Evolutionary conservation across 2,329 filamentous ascomycete species (phyloP).

Genomic region (Dendrostoma leiphaemia): DNA sequence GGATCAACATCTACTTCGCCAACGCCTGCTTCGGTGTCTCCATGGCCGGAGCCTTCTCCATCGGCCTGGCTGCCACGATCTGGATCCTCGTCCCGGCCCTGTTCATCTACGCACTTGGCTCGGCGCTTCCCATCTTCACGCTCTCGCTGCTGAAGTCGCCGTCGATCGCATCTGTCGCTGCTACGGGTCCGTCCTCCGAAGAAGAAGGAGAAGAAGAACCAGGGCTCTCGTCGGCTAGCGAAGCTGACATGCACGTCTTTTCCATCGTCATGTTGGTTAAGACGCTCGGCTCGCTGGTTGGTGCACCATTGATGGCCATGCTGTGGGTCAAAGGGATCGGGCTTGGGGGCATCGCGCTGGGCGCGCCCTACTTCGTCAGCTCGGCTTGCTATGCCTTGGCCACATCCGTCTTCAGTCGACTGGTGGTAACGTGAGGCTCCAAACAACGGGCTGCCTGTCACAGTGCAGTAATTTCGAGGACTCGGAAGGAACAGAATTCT

Average conservation of each 20-base stretch:
- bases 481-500: no score
- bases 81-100: constrained; percentile 42
- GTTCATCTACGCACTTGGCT: constrained; percentile 46
- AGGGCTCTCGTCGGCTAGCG: constrained; percentile 10
- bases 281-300: constrained; percentile 45
- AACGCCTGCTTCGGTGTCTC: constrained; percentile 36
- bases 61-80: constrained; percentile 36
- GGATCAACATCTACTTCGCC: constrained; percentile 33
- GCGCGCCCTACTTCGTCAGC: constrained; percentile 40
- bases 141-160: constrained; percentile 46
- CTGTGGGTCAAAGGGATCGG: constrained; percentile 46
- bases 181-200: constrained; percentile 2
- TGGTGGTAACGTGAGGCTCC: not conserved
- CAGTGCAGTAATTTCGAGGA: no score
- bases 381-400: constrained; percentile 36
- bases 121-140: constrained; percentile 49
- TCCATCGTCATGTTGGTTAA: constrained; percentile 52
- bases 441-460: not conserved
- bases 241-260: constrained; percentile 41
- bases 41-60: constrained; percentile 40
- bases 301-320: constrained; percentile 44
- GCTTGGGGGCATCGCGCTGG: constrained; percentile 33
- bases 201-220: no score
- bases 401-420: constrained; percentile 28
- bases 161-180: constrained; percentile 29